These are phyloP conservation scores for Pyrenophora graminea DNA, from an alignment of 2,329 filamentous ascomycete species.

Conservation along the genomic window DNA sequence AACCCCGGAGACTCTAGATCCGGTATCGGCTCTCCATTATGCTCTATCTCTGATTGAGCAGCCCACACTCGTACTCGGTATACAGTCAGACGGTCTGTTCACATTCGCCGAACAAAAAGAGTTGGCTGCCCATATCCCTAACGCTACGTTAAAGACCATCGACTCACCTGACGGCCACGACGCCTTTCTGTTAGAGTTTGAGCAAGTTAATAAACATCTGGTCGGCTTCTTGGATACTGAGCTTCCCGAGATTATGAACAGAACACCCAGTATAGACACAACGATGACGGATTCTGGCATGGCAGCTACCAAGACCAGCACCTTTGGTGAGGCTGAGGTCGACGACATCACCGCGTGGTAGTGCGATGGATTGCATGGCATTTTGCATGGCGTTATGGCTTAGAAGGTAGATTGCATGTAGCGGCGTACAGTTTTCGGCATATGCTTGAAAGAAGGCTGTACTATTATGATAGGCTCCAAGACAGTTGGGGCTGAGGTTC, in stretches of 20 bases:
- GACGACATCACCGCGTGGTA: slow-evolving; percentile 97
- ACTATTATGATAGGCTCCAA: slow-evolving; percentile 27
- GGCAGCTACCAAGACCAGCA: slow-evolving; percentile 81
- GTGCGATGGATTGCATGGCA: slow-evolving; percentile 5
- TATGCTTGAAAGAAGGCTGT: slow-evolving; percentile 46
- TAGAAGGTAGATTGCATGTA: slow-evolving; percentile 17
- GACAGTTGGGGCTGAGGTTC: slow-evolving; percentile 37
- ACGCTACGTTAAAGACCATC: slow-evolving; percentile 80
- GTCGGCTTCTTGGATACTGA: slow-evolving; percentile 80
- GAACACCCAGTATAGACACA: slow-evolving; percentile 49
- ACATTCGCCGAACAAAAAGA: slow-evolving; percentile 97
- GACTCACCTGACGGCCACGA: slow-evolving; percentile 95
- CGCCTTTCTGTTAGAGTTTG: slow-evolving; percentile 93
- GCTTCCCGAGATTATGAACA: slow-evolving; percentile 84
- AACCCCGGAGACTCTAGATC: slow-evolving; percentile 48
- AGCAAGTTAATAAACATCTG: slow-evolving; percentile 91
- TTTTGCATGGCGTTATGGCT: slow-evolving; percentile 35
- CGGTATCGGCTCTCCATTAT: slow-evolving; percentile 62
- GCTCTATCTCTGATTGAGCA: slow-evolving; percentile 84
- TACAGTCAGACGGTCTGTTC: slow-evolving; percentile 93
- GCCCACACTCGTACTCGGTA: slow-evolving; percentile 87
- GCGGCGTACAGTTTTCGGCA: slow-evolving; percentile 40
- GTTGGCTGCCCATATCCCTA: slow-evolving; percentile 77
- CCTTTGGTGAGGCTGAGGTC: slow-evolving; percentile 93
- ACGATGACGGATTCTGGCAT: slow-evolving; percentile 46